These are phyloP conservation scores for Sequoia sempervirens DNA, from an alignment of 75 land plant species.

Conservation along the genomic window DNA sequence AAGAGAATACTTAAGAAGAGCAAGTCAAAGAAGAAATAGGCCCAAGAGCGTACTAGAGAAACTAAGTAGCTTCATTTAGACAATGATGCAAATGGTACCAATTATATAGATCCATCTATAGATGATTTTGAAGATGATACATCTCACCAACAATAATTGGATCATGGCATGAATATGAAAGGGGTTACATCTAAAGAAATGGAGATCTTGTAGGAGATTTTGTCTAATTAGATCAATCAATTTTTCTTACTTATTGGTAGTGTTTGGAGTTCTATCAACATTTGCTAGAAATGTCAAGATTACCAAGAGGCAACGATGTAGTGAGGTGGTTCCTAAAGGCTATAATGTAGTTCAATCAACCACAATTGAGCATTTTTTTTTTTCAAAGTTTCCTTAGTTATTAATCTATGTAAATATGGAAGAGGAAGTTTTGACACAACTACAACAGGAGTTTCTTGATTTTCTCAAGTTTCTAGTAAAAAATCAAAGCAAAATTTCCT, in stretches of 20 bases:
- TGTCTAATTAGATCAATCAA: neutral
- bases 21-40: neutral
- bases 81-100: neutral
- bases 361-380: no score
- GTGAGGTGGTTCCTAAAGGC: no score
- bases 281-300: no score
- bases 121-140: neutral
- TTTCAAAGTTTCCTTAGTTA: no score
- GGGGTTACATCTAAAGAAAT: neutral
- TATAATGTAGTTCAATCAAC: no score
- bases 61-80: neutral
- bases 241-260: neutral
- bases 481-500: no score
- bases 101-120: neutral
- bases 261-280: no score
- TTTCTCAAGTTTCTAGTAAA: no score
- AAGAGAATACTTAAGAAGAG: neutral
- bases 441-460: no score
- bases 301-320: no score
- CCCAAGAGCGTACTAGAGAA: neutral
- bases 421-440: no score
- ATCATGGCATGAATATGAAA: neutral
- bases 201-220: constrained; percentile 1
- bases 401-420: no score
- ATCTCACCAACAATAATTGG: neutral